These are phyloP conservation scores for Ophidiomyces ophidiicola DNA, from an alignment of 2,329 filamentous ascomycete species.

Conservation along the genomic window DNA sequence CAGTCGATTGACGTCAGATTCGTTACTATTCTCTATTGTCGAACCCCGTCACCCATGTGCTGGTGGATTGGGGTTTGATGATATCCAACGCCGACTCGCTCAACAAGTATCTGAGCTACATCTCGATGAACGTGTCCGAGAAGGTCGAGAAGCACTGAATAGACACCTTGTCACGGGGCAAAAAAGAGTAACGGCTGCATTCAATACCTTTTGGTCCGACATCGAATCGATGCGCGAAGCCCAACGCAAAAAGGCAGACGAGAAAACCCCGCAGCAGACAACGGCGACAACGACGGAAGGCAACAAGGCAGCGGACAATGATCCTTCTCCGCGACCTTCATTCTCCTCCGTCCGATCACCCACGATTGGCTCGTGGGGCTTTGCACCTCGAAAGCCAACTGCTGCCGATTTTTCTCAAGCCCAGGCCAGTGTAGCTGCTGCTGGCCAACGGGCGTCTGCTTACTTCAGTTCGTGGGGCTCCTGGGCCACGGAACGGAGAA, in stretches of 20 bases:
- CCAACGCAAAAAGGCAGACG: conserved; percentile 45
- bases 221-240: conserved; percentile 70
- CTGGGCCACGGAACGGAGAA: conserved; percentile 44
- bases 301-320: conserved; percentile 20
- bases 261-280: conserved; percentile 17
- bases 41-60: conserved; percentile 89
- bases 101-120: conserved; percentile 91
- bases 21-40: conserved; percentile 84
- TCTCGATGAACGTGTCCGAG: conserved; percentile 76
- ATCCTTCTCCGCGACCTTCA: conserved; percentile 20
- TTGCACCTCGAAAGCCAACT: conserved; percentile 24
- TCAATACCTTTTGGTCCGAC: conserved; percentile 81
- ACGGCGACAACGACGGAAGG: conserved; percentile 18
- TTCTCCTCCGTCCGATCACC: conserved; percentile 17
- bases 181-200: conserved; percentile 74
- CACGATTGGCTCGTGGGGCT: conserved; percentile 20
- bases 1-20: conserved; percentile 59
- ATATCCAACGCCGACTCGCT: conserved; percentile 77
- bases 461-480: conserved; percentile 53
- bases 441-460: conserved; percentile 45
- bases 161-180: conserved; percentile 78
- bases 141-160: conserved; percentile 73
- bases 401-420: conserved; percentile 42
- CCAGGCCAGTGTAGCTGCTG: conserved; percentile 44
- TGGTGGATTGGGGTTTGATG: conserved; percentile 83